phyloP scores from a whole-genome alignment of 2,329 filamentous ascomycete genomes.

The Clarireedia hainanense region DNA sequence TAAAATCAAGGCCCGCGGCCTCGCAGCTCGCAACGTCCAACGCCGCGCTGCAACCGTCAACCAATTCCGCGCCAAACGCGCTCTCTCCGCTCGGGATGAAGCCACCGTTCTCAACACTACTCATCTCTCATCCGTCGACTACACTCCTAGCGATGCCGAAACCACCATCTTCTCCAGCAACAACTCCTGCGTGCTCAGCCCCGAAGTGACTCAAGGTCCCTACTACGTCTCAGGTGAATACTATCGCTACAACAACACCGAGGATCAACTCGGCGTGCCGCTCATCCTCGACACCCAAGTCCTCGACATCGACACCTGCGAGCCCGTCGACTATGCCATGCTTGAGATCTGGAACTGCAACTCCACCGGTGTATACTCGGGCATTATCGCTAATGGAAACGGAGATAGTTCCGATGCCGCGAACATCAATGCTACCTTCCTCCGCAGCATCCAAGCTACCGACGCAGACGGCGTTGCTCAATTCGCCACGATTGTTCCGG shows the following conservation, averaged over 20 bases:
- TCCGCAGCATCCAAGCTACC: no score
- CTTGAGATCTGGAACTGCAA: constrained; percentile 36
- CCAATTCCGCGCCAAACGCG: no score
- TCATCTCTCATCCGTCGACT: no score
- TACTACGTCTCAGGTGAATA: constrained; percentile 39
- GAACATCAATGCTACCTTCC: no score
- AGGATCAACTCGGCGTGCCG: constrained; percentile 16
- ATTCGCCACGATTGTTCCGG: no score
- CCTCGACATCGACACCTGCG: constrained; percentile 34
- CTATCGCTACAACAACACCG: constrained; percentile 34
- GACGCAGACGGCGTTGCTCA: no score
- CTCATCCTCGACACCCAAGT: constrained; percentile 35
- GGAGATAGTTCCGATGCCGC: no score
- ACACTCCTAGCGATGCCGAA: constrained; percentile 28
- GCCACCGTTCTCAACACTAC: no score
- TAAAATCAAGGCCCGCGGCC: constrained; percentile 27
- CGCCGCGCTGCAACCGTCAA: no score
- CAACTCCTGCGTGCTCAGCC: constrained; percentile 40
- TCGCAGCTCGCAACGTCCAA: no score
- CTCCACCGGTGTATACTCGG: constrained; percentile 33
- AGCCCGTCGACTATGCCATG: constrained; percentile 31
- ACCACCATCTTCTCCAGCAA: constrained; percentile 35
- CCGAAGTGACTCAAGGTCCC: constrained; percentile 46
- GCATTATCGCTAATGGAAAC: constrained; percentile 5
- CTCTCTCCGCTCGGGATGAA: no score